Conservation (phyloP, 768 basidiomycete species). For the Macrocybe gigantea region DNA sequence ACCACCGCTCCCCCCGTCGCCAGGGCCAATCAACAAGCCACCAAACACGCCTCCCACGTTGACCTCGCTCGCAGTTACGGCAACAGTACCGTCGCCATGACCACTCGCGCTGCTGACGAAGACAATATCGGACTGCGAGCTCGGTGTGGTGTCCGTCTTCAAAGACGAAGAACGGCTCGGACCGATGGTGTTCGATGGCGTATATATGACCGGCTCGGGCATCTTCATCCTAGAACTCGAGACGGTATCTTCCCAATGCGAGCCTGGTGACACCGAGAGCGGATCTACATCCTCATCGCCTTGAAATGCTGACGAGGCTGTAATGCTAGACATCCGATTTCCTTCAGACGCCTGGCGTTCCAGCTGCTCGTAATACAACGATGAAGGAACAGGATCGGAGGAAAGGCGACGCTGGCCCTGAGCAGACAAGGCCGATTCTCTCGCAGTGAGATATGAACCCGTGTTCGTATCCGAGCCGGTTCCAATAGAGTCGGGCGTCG, state of each 20-base stretch:
- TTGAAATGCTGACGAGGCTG: too few species aligned
- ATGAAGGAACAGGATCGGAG: too few species aligned
- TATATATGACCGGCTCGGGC: slow-evolving; percentile 34
- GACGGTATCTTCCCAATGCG: slow-evolving; percentile 29
- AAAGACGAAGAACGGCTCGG: slow-evolving; percentile 26
- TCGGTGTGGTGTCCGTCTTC: slow-evolving; percentile 18
- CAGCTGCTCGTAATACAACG: too few species aligned
- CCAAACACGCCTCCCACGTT: too few species aligned
- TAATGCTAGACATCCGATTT: too few species aligned
- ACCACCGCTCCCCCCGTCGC: neutral
- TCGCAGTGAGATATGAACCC: slow-evolving; percentile 17
- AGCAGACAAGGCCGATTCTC: slow-evolving; percentile 5
- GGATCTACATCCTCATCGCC: too few species aligned
- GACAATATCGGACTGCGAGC: slow-evolving; percentile 1
- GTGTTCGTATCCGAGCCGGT: neutral
- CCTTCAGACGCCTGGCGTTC: too few species aligned
- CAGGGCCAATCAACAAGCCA: too few species aligned
- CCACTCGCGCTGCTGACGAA: neutral
- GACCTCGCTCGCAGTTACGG: too few species aligned
- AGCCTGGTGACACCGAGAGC: neutral
- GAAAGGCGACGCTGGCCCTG: slow-evolving; percentile 6
- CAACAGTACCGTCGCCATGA: too few species aligned
- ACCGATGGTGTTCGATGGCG: slow-evolving; percentile 16
- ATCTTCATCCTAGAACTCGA: slow-evolving; percentile 22
- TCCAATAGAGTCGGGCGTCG: slow-evolving; percentile 9